phyloP scores from a whole-genome alignment of 805 yeast genomes.

The Wickerhamiella nectarea region DNA sequence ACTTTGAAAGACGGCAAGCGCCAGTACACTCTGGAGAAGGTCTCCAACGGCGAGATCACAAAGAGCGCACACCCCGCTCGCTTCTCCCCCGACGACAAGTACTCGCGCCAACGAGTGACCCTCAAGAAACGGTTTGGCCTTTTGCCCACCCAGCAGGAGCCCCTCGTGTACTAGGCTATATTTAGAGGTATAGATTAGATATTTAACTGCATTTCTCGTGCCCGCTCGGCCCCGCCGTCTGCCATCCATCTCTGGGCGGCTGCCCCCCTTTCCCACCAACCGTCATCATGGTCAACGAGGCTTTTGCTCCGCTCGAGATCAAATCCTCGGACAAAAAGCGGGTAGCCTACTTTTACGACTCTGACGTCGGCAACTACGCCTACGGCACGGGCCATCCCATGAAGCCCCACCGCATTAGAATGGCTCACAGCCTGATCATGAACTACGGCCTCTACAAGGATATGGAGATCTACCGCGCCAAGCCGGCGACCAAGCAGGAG shows the following conservation, averaged over 20 bases:
- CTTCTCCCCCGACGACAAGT: slow-evolving; percentile 98
- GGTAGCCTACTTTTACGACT: slow-evolving; percentile 68
- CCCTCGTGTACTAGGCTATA: slow-evolving; percentile 8
- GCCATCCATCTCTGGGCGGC: too few species aligned
- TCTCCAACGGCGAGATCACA: slow-evolving; percentile 83
- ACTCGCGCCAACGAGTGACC: slow-evolving; percentile 97
- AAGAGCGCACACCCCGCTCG: slow-evolving; percentile 99
- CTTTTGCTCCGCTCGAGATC: slow-evolving; percentile 50
- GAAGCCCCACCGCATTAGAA: slow-evolving; percentile 98
- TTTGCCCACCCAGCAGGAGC: slow-evolving; percentile 63
- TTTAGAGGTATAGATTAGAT: not conserved
- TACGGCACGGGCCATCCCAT: slow-evolving; percentile 98
- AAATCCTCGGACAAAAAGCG: slow-evolving; percentile 42
- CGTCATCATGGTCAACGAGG: slow-evolving; percentile 24
- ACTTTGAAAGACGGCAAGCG: slow-evolving; percentile 95
- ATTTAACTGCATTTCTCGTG: too few species aligned
- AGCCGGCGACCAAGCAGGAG: slow-evolving; percentile 95
- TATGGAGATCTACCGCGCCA: slow-evolving; percentile 94
- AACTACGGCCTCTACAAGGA: slow-evolving; percentile 91
- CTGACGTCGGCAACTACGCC: slow-evolving; percentile 95
- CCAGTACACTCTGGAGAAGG: slow-evolving; percentile 77
- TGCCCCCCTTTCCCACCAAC: too few species aligned
- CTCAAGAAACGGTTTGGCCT: slow-evolving; percentile 85
- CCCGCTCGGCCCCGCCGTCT: too few species aligned
- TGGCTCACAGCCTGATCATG: slow-evolving; percentile 95